Conservation (phyloP, 331 rosid genomes). For the Arachis monticola region DNA sequence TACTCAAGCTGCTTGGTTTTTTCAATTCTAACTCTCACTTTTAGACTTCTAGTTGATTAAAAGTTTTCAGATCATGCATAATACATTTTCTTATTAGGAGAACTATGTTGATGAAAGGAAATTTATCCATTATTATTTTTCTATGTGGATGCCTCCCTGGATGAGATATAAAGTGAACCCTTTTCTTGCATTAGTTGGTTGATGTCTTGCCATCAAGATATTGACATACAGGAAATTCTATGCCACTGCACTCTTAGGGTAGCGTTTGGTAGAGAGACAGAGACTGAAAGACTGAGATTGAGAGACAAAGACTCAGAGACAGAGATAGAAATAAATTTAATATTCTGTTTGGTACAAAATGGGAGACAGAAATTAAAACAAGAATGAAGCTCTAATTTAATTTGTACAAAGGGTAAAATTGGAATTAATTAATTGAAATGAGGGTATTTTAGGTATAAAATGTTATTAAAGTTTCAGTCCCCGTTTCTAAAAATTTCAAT, state of each 20-base stretch:
- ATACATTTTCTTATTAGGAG: slow-evolving; percentile 9
- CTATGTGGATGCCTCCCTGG: neutral
- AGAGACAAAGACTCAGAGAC: too few relatives aligned
- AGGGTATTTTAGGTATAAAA: too few relatives aligned
- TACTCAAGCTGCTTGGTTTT: slow-evolving; percentile 79
- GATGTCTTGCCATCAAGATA: neutral
- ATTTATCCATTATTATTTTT: slow-evolving; percentile 16
- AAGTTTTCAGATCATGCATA: slow-evolving; percentile 13
- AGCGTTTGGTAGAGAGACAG: neutral
- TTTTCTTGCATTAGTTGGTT: slow-evolving; percentile 10
- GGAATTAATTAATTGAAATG: too few relatives aligned
- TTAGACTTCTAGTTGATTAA: slow-evolving; percentile 17
- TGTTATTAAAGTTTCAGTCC: too few relatives aligned
- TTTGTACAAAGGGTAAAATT: too few relatives aligned
- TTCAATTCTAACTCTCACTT: slow-evolving; percentile 24
- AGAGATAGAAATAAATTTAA: too few relatives aligned
- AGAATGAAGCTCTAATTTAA: too few relatives aligned
- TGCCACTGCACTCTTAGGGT: neutral
- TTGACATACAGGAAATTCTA: slow-evolving; percentile 19
- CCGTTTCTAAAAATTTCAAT: too few relatives aligned
- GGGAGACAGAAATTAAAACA: too few relatives aligned
- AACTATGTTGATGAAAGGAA: slow-evolving; percentile 25
- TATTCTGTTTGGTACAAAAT: too few relatives aligned
- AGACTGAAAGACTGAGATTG: too few relatives aligned
- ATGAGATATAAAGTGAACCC: neutral